These are phyloP conservation scores for Candida quercuum DNA, from an alignment of 805 yeast species.

Conservation along the genomic window DNA sequence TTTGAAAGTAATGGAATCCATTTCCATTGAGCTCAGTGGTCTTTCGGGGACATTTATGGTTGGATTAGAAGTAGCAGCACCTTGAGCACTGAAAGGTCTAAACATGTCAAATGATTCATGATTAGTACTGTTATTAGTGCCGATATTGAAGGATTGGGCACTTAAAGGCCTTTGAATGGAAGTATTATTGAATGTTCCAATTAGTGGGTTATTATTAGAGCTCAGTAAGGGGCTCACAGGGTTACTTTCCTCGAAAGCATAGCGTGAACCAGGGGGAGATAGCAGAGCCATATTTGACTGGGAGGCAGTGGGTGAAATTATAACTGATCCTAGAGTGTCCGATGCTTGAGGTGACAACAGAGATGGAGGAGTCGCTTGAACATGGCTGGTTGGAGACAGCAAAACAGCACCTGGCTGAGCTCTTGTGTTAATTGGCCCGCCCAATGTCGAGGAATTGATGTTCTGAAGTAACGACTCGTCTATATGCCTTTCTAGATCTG, in stretches of 20 bases:
- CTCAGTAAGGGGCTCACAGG: constrained; percentile 23
- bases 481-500: constrained; percentile 4
- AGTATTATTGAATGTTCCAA: constrained; percentile 10
- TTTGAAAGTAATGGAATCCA: constrained; percentile 34
- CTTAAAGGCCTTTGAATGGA: constrained; percentile 20
- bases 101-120: constrained; percentile 8
- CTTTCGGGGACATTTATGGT: constrained; percentile 19
- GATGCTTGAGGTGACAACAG: constrained; percentile 12
- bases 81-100: constrained; percentile 19
- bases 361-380: constrained; percentile 6
- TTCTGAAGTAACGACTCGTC: constrained; percentile 8
- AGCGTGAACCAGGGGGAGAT: constrained; percentile 35
- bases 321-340: not conserved
- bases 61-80: not conserved
- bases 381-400: constrained; percentile 25
- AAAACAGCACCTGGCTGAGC: constrained; percentile 39
- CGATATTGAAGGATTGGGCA: constrained; percentile 18
- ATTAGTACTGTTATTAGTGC: not conserved
- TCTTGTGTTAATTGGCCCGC: constrained; percentile 13
- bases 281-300: constrained; percentile 27
- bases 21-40: constrained; percentile 26
- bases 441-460: constrained; percentile 3
- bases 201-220: constrained; percentile 12
- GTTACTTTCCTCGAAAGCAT: constrained; percentile 21
- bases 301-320: constrained; percentile 2